Base-by-base conservation (phyloP, 192 early-diverging fungal genomes). In the Coemansia sp. region DNA sequence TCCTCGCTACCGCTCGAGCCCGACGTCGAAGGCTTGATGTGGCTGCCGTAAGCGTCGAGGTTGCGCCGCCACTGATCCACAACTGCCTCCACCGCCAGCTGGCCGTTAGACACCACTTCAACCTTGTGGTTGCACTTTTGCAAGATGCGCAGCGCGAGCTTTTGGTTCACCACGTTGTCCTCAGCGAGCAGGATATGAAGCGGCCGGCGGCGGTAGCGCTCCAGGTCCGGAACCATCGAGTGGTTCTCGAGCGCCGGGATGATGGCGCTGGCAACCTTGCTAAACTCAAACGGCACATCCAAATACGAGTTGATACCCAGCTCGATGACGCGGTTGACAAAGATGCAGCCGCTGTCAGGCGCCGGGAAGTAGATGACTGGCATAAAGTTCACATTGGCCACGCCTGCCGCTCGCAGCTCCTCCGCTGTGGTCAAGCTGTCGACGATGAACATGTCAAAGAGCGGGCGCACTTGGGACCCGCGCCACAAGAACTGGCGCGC, bases 151-250 rank as follows among this genome's bases (percentile, higher is more conserved):
- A 88, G 79, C 0, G 91, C 91, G 31, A 95, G 74, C 75, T 90
- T 91, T 64, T 92, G 93, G 70, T 95, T 95, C 48, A 95, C 90
- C 50, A 89, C 78, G 57, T 95, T 94, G 64, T 94, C 93, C 73
- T 94, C 93, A 5, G 90, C 92, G 36, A 95, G 73, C 21, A 95
- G 73, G 66, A 95, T 91, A 31, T 90, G 80, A 65, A 92, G 64
- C 8, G 86, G 86, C n/a, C 84, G 83, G 55, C 70, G 72, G 59
- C 85, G 76, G 65, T 87, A 85, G 65, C 81, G 81, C n/a, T 83
- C 77, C 64, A 89, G 84, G 39, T 84, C 85, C 3, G 88, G 84
- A 21, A 88, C 62, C 6, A 88, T 75, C 20, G 89, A 83, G 59
- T 86, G 83, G 12, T 79, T 86, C 66, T 92, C 90, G 31, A 93